These are phyloP conservation scores for Termitomyces heimii DNA, from an alignment of 768 basidiomycete genomes.

Conservation along the genomic window DNA sequence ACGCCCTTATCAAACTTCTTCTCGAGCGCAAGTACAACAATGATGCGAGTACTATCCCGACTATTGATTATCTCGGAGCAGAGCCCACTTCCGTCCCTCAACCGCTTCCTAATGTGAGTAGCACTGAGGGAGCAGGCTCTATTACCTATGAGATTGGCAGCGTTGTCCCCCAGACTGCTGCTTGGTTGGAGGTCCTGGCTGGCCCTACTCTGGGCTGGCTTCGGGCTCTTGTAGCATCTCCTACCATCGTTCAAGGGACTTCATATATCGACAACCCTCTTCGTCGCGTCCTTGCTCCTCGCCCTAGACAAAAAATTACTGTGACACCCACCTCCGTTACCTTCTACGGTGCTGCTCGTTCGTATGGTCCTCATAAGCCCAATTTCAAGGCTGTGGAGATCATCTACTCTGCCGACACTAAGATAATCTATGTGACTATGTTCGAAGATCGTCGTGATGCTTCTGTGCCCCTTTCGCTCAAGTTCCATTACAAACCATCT, in stretches of 20 bases:
- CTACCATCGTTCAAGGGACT: conserved; percentile 81
- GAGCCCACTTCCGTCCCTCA: conserved; percentile 28
- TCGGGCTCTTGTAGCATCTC: conserved; percentile 74
- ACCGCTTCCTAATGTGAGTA: conserved; percentile 33
- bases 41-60: conserved; percentile 70
- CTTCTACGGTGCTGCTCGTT: conserved; percentile 76
- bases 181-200: conserved; percentile 83
- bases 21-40: conserved; percentile 74
- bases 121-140: conserved; percentile 34
- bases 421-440: conserved; percentile 64
- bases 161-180: conserved; percentile 48
- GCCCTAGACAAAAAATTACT: conserved; percentile 71
- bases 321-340: conserved; percentile 57
- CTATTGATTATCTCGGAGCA: conserved; percentile 74
- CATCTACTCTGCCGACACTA: conserved; percentile 43
- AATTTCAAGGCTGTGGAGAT: conserved; percentile 84
- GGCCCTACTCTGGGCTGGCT: conserved; percentile 85
- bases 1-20: conserved; percentile 69
- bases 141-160: conserved; percentile 47
- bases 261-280: conserved; percentile 88
- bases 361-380: conserved; percentile 63
- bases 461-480: conserved; percentile 74
- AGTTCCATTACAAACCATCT: conserved; percentile 83
- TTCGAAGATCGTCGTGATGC: conserved; percentile 77
- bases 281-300: conserved; percentile 79